Base-by-base conservation (phyloP, 345 rosid genomes). In the Sisymbrium irio region DNA sequence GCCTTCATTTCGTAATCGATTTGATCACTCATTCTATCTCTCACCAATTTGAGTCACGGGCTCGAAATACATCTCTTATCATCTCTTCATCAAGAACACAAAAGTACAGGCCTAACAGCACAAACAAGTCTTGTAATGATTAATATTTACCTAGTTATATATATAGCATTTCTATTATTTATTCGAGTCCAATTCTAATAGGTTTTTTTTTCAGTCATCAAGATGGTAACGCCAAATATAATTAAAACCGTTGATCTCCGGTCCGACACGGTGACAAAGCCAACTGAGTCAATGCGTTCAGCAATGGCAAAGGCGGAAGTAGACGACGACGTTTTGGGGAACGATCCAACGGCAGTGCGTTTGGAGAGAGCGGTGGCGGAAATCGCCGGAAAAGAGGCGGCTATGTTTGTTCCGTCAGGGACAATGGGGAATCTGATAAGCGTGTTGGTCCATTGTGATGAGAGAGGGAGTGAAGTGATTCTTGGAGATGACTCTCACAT, bases 381-480 rank as follows among this genome's bases (percentile, higher is more conserved):
- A 78, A 80, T 92, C 53, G 81, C 63, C 9, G 90, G 94, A 59
- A 95, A 95, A 86, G 99, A 95, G 77, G 96, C 92, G 1, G 97
- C 89, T 2, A 79, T 95, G 22, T 95, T 82, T 75, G 96, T 95
- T 59, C 97, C 97, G 0, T 92, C 99, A 3, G 99, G 99, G 36
- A 92, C 97, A 6, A 95, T 92, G 97, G 97, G 94, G 30, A 95
- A 95, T 84, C 89, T 92, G 35, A 84, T 92, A 19, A 90, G 99
- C 45, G 96, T 95, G 27, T 89, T 95, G 44, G 93, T 90, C 57
- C 97, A 92, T 64, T 95, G 99, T 67, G 88, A 90, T 39, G 72
- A 80, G 63, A 81, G 97, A 63, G 99, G 97, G n/a, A 95, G 97
- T 65, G 97, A 95, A 80, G 89, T 90, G 65, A 90, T 95, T 77